Conservation (phyloP, 768 basidiomycete species). For the Pulveroboletus sp. region DNA sequence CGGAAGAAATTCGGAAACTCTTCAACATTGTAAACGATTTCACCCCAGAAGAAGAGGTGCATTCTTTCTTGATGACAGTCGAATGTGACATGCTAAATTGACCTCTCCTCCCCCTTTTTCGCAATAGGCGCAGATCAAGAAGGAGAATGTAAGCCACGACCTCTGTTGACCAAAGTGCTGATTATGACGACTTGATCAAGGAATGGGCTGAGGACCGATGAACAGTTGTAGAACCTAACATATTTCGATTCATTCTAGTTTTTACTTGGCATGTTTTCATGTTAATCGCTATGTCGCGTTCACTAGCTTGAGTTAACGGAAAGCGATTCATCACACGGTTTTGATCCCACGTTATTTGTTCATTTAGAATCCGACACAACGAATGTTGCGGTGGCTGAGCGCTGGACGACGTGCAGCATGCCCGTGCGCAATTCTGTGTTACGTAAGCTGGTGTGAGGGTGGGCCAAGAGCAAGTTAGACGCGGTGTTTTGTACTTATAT, state of each 20-base stretch:
- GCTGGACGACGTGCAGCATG: too few species aligned
- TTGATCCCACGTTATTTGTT: too few species aligned
- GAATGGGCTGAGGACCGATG: slow-evolving; percentile 95
- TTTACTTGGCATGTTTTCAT: slow-evolving; percentile 15
- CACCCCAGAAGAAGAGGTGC: slow-evolving; percentile 96
- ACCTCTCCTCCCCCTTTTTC: slow-evolving; percentile 6
- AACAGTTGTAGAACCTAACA: slow-evolving; percentile 30
- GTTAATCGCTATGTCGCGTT: slow-evolving; percentile 19
- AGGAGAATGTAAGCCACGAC: slow-evolving; percentile 80
- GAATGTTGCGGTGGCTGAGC: too few species aligned
- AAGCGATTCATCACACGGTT: neutral
- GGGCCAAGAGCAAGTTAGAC: neutral
- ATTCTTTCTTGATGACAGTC: slow-evolving; percentile 14
- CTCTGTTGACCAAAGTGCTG: slow-evolving; percentile 5
- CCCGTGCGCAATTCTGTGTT: too few species aligned
- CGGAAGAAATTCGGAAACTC: slow-evolving; percentile 97
- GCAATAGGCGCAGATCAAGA: slow-evolving; percentile 95
- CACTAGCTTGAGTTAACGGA: slow-evolving; percentile 4
- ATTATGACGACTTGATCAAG: slow-evolving; percentile 36
- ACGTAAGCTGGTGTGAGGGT: slow-evolving; percentile 22
- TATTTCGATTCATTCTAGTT: slow-evolving; percentile 23
- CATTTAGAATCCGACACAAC: too few species aligned
- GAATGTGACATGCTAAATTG: slow-evolving; percentile 1
- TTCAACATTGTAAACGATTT: slow-evolving; percentile 99
- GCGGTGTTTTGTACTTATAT: slow-evolving; percentile 1